Evolutionary conservation across 108 stramenopile genomes (phyloP).

Genomic region (Pseudonitzschia multistriata): DNA sequence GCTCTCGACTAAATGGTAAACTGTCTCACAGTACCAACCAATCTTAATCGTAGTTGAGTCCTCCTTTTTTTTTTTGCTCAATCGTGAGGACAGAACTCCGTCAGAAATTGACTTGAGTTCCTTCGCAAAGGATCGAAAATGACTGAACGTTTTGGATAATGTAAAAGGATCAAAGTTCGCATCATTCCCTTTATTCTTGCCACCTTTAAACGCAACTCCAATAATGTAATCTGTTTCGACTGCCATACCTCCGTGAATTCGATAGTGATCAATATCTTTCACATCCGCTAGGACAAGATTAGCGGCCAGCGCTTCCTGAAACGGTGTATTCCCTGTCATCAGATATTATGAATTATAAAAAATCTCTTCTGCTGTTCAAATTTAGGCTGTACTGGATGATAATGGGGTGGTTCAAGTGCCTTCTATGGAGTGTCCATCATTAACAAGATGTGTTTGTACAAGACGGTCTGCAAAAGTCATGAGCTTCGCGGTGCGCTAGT

Average conservation of each 20-base stretch:
- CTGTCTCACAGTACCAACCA: constrained; percentile 37
- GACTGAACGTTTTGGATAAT: constrained; percentile 49
- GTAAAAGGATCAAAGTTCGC: constrained; percentile 40
- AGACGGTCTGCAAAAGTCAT: no score
- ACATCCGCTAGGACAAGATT: constrained; percentile 41
- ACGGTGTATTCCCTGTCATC: constrained; percentile 22
- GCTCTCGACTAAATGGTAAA: constrained; percentile 41
- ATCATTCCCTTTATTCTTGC: not conserved
- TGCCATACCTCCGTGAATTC: constrained; percentile 50
- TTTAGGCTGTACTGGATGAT: no score
- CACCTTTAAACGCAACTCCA: constrained; percentile 18
- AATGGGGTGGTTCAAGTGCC: no score
- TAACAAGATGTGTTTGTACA: no score
- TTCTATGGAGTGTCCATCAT: no score
- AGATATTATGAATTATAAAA: no score
- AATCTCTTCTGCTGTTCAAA: no score
- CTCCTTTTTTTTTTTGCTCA: not conserved
- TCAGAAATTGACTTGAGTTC: constrained; percentile 41
- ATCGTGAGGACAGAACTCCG: not conserved
- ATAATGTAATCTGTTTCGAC: constrained; percentile 64
- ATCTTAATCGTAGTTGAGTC: constrained; percentile 20
- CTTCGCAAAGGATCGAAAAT: constrained; percentile 46
- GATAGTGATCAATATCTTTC: constrained; percentile 49
- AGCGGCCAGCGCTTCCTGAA: constrained; percentile 34
- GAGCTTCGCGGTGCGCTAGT: no score